These are phyloP conservation scores for Starmera quercuum DNA, from an alignment of 805 yeast genomes.

Conservation along the genomic window DNA sequence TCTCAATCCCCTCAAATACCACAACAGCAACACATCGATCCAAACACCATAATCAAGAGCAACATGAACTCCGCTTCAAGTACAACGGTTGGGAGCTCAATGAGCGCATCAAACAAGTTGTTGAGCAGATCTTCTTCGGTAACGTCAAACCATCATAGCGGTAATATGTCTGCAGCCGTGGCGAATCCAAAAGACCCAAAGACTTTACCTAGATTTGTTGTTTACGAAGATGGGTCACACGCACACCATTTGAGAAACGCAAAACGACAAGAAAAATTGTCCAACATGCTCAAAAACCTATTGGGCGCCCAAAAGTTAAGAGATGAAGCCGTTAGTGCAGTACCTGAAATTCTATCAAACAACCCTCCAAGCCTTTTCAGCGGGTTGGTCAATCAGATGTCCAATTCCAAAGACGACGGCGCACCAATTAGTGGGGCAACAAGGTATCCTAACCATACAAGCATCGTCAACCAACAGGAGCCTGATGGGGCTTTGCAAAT, in stretches of 20 bases:
- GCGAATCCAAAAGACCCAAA: constrained; percentile 4
- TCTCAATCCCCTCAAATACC: constrained; percentile 11
- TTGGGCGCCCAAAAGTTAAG: constrained; percentile 67
- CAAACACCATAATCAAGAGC: not conserved
- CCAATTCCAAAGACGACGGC: constrained; percentile 34
- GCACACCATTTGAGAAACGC: constrained; percentile 73
- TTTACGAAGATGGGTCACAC: constrained; percentile 66
- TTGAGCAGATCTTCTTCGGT: constrained; percentile 17
- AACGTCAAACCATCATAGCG: constrained; percentile 9
- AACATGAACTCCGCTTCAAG: not conserved
- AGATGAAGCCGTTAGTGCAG: constrained; percentile 66
- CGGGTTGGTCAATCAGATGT: constrained; percentile 55
- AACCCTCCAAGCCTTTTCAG: constrained; percentile 69
- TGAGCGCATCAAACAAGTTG: constrained; percentile 2
- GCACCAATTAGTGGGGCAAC: constrained; percentile 29
- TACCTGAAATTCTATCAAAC: constrained; percentile 51
- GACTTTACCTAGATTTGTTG: constrained; percentile 33
- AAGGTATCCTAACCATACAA: constrained; percentile 7
- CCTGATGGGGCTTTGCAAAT: not conserved
- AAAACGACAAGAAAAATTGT: constrained; percentile 68
- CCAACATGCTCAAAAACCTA: constrained; percentile 68
- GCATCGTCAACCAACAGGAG: not conserved
- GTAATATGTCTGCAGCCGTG: not conserved
- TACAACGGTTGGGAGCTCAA: not conserved
- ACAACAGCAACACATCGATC: constrained; percentile 6